Conservation (phyloP, 371 early-diverging fungal genomes). For the Globomyces sp. region DNA sequence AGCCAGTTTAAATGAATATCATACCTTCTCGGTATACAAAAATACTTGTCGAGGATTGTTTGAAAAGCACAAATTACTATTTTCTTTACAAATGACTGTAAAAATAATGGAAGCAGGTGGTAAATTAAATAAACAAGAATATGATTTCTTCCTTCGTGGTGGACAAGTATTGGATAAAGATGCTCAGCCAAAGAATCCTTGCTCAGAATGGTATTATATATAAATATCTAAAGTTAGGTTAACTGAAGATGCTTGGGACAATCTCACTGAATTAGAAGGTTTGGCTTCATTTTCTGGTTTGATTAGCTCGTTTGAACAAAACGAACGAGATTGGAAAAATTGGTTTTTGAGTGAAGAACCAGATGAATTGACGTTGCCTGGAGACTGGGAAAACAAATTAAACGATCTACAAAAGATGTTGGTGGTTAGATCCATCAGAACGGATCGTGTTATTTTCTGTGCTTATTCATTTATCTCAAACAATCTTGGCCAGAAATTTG, state of each 20-base stretch:
- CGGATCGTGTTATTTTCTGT: conserved; percentile 52
- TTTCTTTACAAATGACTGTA: conserved; percentile 55
- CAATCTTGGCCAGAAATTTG: conserved; percentile 52
- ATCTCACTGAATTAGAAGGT: conserved; percentile 51
- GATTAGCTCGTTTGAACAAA: conserved; percentile 54
- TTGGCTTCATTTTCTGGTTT: conserved; percentile 44
- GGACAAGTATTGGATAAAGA: conserved; percentile 56
- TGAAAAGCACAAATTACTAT: conserved; percentile 55
- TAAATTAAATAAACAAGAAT: conserved; percentile 52
- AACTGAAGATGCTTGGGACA: conserved; percentile 52
- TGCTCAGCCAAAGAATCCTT: conserved; percentile 50
- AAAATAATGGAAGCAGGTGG: conserved; percentile 50
- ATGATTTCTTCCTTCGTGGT: conserved; percentile 52
- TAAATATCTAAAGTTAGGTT: conserved; percentile 31
- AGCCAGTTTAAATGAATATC: conserved; percentile 49
- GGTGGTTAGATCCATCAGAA: conserved; percentile 47
- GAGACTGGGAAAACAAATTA: conserved; percentile 60
- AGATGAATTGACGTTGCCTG: conserved; percentile 49
- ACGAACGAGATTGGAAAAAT: conserved; percentile 53
- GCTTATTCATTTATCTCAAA: conserved; percentile 47
- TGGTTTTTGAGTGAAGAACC: conserved; percentile 57
- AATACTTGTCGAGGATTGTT: conserved; percentile 55
- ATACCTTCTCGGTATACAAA: conserved; percentile 56
- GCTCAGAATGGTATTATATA: conserved; percentile 44
- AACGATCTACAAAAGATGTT: conserved; percentile 56